Base-by-base conservation (phyloP, 1,284 basidiomycete species). In the Rhodotorula sp. region DNA sequence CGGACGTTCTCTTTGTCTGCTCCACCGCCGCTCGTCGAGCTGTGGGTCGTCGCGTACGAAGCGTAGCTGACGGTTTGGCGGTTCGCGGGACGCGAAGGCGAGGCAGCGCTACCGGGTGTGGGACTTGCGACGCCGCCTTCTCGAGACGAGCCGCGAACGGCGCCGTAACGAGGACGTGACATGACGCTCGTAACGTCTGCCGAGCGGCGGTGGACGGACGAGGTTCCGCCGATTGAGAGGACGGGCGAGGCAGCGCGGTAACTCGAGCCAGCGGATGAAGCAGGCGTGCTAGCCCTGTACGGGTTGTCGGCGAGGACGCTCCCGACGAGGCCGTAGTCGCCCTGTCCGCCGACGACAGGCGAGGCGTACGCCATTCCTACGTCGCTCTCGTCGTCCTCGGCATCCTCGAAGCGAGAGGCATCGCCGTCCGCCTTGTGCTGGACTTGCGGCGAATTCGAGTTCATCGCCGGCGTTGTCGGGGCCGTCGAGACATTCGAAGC, bases 351-450 rank as follows among this genome's bases (percentile, higher is more conserved):
- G 9, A 8, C 32, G 27, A 59, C 56, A 20, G 47, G 20, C 5
- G 58, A 3, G 53, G 74, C 64, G 63, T 49, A 75, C 56, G 74
- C 68, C 69, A 58, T 70, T 57, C 71, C 74, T 27, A 70, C 68
- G 49, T 80, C 81, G 24, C 80, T 80, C 62, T 82, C 78, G 69
- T 85, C 84, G 71, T 85, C 84, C 51, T 84, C 83, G 7, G 84
- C 84, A 77, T 85, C 84, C 46, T 84, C 84, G 67, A 85, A 85
- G 63, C 83, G 83, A 58, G 81, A 81, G 53, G 77, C 44, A 29
- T 61, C 60, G 34, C 59, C 78, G 24, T 76, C 70, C 39, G 71
- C 74, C 34, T 68, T 66, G 29, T 36, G n/a, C 8, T 51, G 48
- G 15, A 24, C 47, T 1, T 44, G 39, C 39, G 39, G 39, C 39